phyloP scores from a whole-genome alignment of 179 eudicot genomes.

The Monotropa hypopitys region DNA sequence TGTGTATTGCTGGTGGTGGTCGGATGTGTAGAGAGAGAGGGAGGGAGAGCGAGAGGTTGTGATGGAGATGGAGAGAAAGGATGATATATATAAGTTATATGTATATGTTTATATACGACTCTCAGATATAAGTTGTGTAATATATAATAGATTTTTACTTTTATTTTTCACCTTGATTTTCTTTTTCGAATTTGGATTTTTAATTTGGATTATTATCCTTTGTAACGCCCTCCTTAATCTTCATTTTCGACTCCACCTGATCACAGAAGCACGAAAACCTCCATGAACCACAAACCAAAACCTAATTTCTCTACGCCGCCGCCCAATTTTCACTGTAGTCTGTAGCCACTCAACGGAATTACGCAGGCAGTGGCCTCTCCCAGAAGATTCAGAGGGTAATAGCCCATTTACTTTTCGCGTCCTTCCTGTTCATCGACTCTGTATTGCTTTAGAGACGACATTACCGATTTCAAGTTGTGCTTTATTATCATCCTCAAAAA shows the following conservation, averaged over 20 bases:
- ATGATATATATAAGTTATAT: no score
- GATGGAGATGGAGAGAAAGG: no score
- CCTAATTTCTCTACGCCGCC: conserved; percentile 4
- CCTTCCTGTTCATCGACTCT: conserved; percentile 42
- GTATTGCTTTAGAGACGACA: conserved; percentile 78
- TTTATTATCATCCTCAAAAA: conserved; percentile 63
- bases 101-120: no score
- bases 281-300: conserved; percentile 19
- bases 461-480: conserved; percentile 75
- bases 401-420: conserved; percentile 24
- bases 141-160: no score
- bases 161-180: no score
- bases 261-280: conserved; percentile 22
- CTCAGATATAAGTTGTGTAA: no score
- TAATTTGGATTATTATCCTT: neutral
- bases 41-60: no score
- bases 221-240: conserved; percentile 11
- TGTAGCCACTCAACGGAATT: conserved; percentile 37
- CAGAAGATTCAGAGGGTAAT: conserved; percentile 48
- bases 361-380: conserved; percentile 67
- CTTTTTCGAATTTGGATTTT: no score
- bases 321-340: conserved; percentile 20
- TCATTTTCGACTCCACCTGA: conserved; percentile 16
- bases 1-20: no score
- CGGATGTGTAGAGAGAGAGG: no score